Evolutionary conservation across 2,329 filamentous ascomycete species (phyloP), one percentile per base, ranked within the genome.

Genomic region (Paecilomyces fulvus): DNA sequence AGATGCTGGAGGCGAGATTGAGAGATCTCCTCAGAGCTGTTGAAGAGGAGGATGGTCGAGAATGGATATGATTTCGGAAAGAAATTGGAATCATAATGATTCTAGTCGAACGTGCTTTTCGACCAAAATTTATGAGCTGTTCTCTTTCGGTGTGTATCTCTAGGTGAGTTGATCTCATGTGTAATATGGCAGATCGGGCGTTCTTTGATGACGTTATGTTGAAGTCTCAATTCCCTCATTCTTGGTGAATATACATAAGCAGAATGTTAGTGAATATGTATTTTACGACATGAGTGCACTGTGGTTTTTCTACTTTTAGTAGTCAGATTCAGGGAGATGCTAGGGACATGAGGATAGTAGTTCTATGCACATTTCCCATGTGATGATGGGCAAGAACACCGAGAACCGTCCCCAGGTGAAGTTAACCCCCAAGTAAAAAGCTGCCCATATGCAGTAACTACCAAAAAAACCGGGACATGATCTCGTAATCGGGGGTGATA

Each of bases 1-100:
- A 83, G 53, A 73, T 84, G 51, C 86, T 97, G 72, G 92, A 95
- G 77, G 88, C 87, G 78, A 83, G 90, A 64, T 73, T 97, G 65
- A 80, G 77, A 60, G 78, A 91, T 68, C 69, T 96, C 60, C 82
- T 92, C 49, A 61, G 58, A 54, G 58, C 37, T 43, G 37, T 3
- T 5, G 9, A 43, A 9, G 37, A 43, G n/a, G 37, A n/a, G 14
- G 3, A 17, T 3, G 7, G 6, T 17, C 14, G n/a, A 43, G 20
- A 20, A 43, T 17, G 5, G n/a, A 17, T 7, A 17, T 3, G 17
- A 2, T 43, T 8, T 2, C 2, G 17, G n/a, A 43, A 9, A 43
- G 33, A 12, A 17, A 43, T 9, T 14, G 14, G 1, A 14, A 43
- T 43, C 3, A 17, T 7, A 17, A 17, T 20, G n/a, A 17, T n/a